Conservation (phyloP, 768 basidiomycete genomes). For the Agrocybe praecox region DNA sequence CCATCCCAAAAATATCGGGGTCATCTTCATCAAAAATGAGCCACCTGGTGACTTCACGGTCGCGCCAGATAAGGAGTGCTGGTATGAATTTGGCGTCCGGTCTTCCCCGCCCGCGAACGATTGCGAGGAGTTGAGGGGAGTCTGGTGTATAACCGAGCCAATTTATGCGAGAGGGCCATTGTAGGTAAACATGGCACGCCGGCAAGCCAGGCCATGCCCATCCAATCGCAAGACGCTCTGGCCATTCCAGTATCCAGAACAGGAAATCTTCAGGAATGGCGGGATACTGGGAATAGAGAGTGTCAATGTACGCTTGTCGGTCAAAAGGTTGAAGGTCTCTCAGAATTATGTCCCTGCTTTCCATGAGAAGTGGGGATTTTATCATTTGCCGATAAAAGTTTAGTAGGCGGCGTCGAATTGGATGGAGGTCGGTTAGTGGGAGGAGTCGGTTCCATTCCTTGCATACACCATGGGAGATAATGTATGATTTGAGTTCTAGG, state of each 20-base stretch:
- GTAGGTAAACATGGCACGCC: too few relatives aligned
- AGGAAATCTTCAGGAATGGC: not conserved
- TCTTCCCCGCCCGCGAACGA: not conserved
- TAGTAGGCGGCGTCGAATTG: not conserved
- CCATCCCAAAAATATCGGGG: not conserved
- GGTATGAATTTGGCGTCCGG: not conserved
- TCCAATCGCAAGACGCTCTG: slow-evolving; percentile 4
- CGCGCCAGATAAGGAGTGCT: not conserved
- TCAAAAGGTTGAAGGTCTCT: not conserved
- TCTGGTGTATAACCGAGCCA: not conserved
- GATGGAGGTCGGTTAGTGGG: not conserved
- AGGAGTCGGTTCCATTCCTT: not conserved
- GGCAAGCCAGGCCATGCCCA: slow-evolving; percentile 14
- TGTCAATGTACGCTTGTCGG: not conserved
- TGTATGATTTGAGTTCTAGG: not conserved
- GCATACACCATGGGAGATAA: not conserved
- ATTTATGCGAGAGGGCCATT: too few relatives aligned
- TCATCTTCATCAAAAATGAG: not conserved
- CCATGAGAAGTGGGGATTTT: not conserved
- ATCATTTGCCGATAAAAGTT: not conserved
- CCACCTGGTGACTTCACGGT: not conserved
- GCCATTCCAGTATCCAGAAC: slow-evolving; percentile 15
- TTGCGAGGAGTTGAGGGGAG: not conserved
- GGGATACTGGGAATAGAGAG: not conserved
- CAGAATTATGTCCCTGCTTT: not conserved